Base-by-base conservation (phyloP, 2,329 filamentous ascomycete genomes). In the Hymenoscyphus fraxineus region DNA sequence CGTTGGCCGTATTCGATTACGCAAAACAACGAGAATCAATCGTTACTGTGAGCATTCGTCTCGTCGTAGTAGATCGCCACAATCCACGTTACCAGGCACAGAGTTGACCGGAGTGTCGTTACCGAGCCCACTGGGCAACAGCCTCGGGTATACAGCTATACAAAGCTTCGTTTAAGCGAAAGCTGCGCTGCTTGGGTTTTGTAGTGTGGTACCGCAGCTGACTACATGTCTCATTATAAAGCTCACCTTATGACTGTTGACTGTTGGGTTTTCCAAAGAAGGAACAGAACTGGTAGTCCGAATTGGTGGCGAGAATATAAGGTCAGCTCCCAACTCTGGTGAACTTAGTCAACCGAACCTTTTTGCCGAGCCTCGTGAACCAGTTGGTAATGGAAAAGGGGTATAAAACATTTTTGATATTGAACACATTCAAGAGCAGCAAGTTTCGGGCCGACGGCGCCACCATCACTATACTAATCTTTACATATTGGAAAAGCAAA, bases 361-460 rank as follows among this genome's bases (percentile, higher is more conserved):
- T n/a, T 51, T 51, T 51, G 44, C 44, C 44, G 44, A 51, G 44
- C 44, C 44, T 57, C 6, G 54, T 32, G 54, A 38, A 27, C 54
- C 27, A 13, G 54, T 13, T 57, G 54, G 35, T 32, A 38, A 27
- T 57, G 54, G 54, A 3, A 59, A 59, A 41, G 56, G 44, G 59
- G 57, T 64, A 64, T 64, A 64, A 38, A 41, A 57, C 44, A 35
- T 15, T 56, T 59, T 62, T 59, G 62, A 64, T 64, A 64, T 61
- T 54, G 40, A 55, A 59, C 47, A 41, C 35, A 47, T 32, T 22
- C 19, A 57, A 22, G 31, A 57, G 22, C 54, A 54, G 38, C 39
- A 62, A 41, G 35, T 60, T 60, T 19, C 32, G 19, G 12, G 35
- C 44, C 19, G 40, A 22, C 32, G n/a, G 31, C 56, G 39, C 61